A percentile compares a stretch with the other conserved stretches of the same genome.
Conservation (phyloP, 2,329 filamentous ascomycete genomes). For the Penicillium sp. region DNA sequence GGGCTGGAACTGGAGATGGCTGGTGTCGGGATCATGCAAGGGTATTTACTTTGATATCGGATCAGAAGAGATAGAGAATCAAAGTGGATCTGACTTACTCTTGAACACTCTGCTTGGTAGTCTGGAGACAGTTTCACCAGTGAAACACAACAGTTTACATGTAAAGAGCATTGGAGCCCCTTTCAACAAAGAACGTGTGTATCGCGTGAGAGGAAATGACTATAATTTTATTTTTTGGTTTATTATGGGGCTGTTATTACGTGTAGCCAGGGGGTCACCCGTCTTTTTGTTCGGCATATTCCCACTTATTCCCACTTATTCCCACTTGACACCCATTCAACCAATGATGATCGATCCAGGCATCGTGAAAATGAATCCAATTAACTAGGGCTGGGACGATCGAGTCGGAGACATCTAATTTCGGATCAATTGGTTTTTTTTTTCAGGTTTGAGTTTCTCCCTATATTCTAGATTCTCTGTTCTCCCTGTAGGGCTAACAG, state of each 20-base stretch:
- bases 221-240: neutral
- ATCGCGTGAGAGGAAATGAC: neutral
- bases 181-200: neutral
- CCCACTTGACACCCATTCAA: neutral
- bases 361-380: neutral
- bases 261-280: neutral
- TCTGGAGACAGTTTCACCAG: neutral
- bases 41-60: conserved; percentile 1
- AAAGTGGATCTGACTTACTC: conserved; percentile 4
- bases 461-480: too few species aligned
- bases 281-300: neutral
- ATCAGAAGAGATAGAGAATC: neutral
- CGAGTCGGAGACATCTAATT: neutral
- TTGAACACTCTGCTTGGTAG: neutral
- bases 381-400: neutral
- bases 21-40: conserved; percentile 8
- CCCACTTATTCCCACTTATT: too few species aligned
- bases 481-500: too few species aligned
- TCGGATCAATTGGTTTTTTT: neutral
- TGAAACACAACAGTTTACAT: neutral
- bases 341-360: neutral
- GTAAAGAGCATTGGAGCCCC: neutral
- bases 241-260: neutral
- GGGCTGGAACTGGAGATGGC: neutral
- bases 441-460: neutral